Conservation (phyloP, 1,284 basidiomycete species). For the Trichosporon sp. region DNA sequence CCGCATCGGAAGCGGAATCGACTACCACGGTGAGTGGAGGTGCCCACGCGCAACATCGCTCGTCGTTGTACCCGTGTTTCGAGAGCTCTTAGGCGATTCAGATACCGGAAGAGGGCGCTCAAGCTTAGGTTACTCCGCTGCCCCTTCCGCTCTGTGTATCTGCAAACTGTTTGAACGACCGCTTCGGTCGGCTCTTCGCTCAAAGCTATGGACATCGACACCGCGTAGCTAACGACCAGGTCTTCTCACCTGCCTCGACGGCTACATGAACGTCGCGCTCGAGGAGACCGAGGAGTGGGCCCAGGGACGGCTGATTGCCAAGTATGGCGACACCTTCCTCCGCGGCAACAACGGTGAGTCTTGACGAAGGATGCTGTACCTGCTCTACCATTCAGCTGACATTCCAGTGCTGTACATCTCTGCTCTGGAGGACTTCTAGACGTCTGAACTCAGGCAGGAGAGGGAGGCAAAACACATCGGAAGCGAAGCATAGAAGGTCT, state of each 20-base stretch:
- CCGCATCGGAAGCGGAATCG: slow-evolving; percentile 88
- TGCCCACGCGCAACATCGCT: no score
- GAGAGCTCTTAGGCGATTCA: no score
- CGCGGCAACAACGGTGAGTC: slow-evolving; percentile 90
- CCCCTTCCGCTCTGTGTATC: no score
- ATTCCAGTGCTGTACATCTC: slow-evolving; percentile 53
- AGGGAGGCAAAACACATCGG: background rate
- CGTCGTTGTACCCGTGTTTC: no score
- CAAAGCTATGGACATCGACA: background rate
- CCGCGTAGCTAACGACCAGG: slow-evolving; percentile 55
- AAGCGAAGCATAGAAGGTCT: slow-evolving; percentile 3
- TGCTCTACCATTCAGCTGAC: background rate
- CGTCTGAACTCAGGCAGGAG: background rate
- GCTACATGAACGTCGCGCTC: slow-evolving; percentile 97
- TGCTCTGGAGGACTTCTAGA: slow-evolving; percentile 50
- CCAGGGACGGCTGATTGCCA: slow-evolving; percentile 75
- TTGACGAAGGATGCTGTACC: background rate
- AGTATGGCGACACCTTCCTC: slow-evolving; percentile 91
- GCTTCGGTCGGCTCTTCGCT: no score
- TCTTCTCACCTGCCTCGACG: slow-evolving; percentile 91
- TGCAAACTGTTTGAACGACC: no score
- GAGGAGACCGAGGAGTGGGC: slow-evolving; percentile 96
- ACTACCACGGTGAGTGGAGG: slow-evolving; percentile 73
- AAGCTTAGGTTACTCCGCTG: no score
- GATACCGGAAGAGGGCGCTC: no score